These are phyloP conservation scores for Acacia melanoxylon DNA, from an alignment of 306 rosid genomes.

Conservation along the genomic window DNA sequence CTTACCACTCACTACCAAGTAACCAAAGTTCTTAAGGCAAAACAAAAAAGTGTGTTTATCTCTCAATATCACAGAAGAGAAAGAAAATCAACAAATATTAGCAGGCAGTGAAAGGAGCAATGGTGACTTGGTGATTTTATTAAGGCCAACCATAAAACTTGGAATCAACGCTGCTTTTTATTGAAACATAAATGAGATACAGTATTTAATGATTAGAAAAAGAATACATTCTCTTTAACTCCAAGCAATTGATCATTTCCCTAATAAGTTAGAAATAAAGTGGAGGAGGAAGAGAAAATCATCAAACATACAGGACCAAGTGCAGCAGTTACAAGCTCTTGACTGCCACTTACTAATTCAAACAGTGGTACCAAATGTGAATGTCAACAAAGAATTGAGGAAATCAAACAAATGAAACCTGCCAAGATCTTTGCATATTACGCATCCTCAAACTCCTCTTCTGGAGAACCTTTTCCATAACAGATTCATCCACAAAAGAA, in stretches of 20 bases:
- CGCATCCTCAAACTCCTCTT: conserved; percentile 92
- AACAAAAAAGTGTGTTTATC: background rate
- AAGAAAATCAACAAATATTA: background rate
- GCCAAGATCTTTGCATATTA: conserved; percentile 93
- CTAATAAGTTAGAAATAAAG: conserved; percentile 15
- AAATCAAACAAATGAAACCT: conserved; percentile 49
- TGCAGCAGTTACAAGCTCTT: conserved; percentile 13
- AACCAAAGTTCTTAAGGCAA: background rate
- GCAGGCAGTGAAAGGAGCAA: background rate
- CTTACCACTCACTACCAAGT: background rate
- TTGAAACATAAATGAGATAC: background rate
- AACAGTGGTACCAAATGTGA: conserved; percentile 7
- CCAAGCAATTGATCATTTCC: background rate
- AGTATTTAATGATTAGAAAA: conserved; percentile 12
- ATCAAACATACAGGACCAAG: conserved; percentile 3
- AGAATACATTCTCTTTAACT: background rate
- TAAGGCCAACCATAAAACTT: background rate
- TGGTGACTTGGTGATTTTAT: background rate
- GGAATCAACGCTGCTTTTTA: conserved; percentile 1
- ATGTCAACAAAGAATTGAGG: conserved; percentile 15
- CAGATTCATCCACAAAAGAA: conserved; percentile 77
- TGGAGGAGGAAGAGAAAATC: conserved; percentile 8
- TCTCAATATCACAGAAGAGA: conserved; percentile 12
- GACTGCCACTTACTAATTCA: conserved; percentile 17
- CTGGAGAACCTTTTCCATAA: conserved; percentile 97